These are phyloP conservation scores for Candida nonsorbophila DNA, from an alignment of 805 yeast species.

Conservation along the genomic window DNA sequence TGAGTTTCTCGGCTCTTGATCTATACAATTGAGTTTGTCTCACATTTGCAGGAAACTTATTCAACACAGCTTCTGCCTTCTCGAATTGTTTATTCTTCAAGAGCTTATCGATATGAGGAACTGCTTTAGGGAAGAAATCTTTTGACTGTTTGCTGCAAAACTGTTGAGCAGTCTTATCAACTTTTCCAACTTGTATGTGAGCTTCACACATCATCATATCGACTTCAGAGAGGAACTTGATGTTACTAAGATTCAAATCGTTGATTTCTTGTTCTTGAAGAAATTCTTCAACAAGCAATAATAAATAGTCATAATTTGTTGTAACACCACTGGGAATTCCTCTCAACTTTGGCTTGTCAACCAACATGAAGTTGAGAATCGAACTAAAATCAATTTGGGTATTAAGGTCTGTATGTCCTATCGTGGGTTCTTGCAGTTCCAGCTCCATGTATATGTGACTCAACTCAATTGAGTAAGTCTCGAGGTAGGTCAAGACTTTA, in stretches of 20 bases:
- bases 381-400: conserved; percentile 17
- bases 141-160: conserved; percentile 18
- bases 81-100: conserved; percentile 24
- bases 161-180: conserved; percentile 15
- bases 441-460: conserved; percentile 18
- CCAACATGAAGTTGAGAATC: conserved; percentile 20
- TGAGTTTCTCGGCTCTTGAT: conserved; percentile 26
- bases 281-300: conserved; percentile 29
- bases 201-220: conserved; percentile 38
- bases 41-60: conserved; percentile 26
- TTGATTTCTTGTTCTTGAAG: conserved; percentile 2
- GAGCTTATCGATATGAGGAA: conserved; percentile 31
- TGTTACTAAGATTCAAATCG: conserved; percentile 6
- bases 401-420: conserved; percentile 20
- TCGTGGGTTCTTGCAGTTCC: conserved; percentile 5
- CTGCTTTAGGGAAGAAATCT: conserved; percentile 36
- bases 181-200: conserved; percentile 16
- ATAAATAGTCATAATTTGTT: conserved; percentile 39
- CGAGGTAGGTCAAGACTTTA: conserved; percentile 31
- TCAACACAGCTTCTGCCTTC: conserved; percentile 36
- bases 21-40: conserved; percentile 35
- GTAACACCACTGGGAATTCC: conserved; percentile 28
- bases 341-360: conserved; percentile 16
- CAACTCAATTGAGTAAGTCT: conserved; percentile 38
- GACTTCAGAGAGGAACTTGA: conserved; percentile 25